Conservation (phyloP, 2,329 filamentous ascomycete genomes). For the Chrysosporium queenslandicum region DNA sequence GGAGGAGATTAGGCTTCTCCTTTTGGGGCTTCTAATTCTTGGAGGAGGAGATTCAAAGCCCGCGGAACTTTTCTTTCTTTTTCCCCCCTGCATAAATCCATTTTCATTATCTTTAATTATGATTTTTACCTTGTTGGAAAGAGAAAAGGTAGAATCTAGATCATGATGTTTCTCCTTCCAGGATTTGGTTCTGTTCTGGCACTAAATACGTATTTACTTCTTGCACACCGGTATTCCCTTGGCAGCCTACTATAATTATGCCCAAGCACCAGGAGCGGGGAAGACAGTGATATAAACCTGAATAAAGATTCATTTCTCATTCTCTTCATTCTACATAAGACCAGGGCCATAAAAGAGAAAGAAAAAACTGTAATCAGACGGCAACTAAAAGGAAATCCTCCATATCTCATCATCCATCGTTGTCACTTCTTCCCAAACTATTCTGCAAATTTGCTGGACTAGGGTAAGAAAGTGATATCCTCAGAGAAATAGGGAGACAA, state of each 20-base stretch:
- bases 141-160: constrained; percentile 2
- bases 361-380: not conserved
- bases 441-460: not conserved
- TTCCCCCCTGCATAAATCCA: not conserved
- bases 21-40: too few relatives aligned
- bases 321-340: constrained; percentile 5
- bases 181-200: not conserved
- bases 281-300: not conserved
- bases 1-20: too few relatives aligned
- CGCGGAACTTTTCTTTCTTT: not conserved
- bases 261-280: not conserved
- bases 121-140: not conserved
- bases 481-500: not conserved
- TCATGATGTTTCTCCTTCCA: not conserved
- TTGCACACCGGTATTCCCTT: not conserved
- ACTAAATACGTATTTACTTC: too few relatives aligned
- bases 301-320: constrained; percentile 8
- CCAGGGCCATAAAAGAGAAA: not conserved
- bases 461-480: not conserved
- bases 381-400: not conserved
- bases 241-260: not conserved
- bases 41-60: too few relatives aligned
- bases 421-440: not conserved
- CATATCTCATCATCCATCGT: constrained; percentile 3
- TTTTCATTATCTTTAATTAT: not conserved